Evolutionary conservation across 2,329 filamentous ascomycete genomes (phyloP).

Genomic region (Xylariaceae sp.): DNA sequence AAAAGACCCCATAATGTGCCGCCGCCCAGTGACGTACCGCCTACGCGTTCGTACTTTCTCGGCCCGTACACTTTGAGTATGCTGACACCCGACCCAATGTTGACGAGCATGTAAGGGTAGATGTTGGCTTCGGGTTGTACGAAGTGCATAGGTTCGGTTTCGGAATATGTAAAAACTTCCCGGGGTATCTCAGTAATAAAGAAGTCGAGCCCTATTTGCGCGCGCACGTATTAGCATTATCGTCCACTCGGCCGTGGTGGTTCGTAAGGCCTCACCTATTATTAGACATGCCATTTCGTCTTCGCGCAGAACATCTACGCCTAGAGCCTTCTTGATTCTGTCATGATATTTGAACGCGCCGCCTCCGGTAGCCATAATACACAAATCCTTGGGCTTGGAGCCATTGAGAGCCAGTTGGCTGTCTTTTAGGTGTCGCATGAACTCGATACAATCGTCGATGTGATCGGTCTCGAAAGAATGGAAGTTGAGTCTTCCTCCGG

Average conservation of each 20-base stretch:
- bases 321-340: constrained; percentile 80
- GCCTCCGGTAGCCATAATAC: constrained; percentile 94
- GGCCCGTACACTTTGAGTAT: constrained; percentile 97
- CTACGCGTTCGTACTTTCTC: constrained; percentile 85
- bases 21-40: constrained; percentile 91
- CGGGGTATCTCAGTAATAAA: constrained; percentile 98
- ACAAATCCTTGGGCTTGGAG: constrained; percentile 73
- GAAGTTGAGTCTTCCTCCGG: constrained; percentile 92
- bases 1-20: constrained; percentile 98
- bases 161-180: constrained; percentile 97
- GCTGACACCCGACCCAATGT: constrained; percentile 95
- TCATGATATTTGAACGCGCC: constrained; percentile 98
- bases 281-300: constrained; percentile 99
- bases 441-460: constrained; percentile 92
- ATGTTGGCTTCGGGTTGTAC: constrained; percentile 78
- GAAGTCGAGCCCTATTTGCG: constrained; percentile 80
- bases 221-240: constrained; percentile 26
- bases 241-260: background rate
- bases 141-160: constrained; percentile 89
- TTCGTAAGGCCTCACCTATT: constrained; percentile 70
- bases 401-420: constrained; percentile 82
- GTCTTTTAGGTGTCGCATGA: constrained; percentile 84
- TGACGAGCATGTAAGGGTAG: constrained; percentile 96
- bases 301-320: constrained; percentile 87
- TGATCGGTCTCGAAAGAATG: constrained; percentile 94